Percentiles rank a stretch among this genome's conserved stretches.
Evolutionary conservation across 2,329 filamentous ascomycete species (phyloP).

Genomic region (Monosporascus sp.): DNA sequence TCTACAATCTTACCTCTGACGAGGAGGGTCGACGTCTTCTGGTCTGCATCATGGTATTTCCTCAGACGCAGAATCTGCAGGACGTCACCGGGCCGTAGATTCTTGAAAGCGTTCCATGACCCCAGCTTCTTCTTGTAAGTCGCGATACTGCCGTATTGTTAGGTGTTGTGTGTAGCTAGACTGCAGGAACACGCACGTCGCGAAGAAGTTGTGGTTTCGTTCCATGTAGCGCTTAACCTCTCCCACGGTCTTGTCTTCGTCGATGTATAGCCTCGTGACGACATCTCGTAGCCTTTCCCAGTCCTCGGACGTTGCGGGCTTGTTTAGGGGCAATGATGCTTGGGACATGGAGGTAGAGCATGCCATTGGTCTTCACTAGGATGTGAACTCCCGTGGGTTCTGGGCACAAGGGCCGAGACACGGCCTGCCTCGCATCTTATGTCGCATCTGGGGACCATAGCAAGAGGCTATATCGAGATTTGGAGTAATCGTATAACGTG

Average conservation of each 20-base stretch:
- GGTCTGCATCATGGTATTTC: conserved; percentile 16
- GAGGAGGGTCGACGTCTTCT: conserved; percentile 18
- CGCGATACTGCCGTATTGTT: conserved; percentile 11
- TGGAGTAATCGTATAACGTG: background rate
- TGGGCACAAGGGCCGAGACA: background rate
- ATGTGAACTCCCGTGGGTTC: background rate
- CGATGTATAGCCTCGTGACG: conserved; percentile 21
- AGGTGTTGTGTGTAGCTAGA: background rate
- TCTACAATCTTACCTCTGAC: conserved; percentile 21
- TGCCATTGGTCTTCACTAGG: background rate
- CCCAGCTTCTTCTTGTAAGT: conserved; percentile 26
- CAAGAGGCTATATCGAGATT: background rate
- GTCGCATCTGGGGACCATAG: background rate
- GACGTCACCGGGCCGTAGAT: conserved; percentile 22
- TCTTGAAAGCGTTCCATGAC: conserved; percentile 24
- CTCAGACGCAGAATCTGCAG: conserved; percentile 23
- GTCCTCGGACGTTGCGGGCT: conserved; percentile 18
- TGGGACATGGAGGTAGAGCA: background rate
- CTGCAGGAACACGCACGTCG: conserved; percentile 16
- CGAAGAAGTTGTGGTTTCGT: conserved; percentile 19
- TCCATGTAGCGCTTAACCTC: conserved; percentile 23
- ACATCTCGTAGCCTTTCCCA: conserved; percentile 18
- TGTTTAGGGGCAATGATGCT: conserved; percentile 12
- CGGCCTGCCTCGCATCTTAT: background rate
- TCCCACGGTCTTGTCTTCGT: conserved; percentile 24